Evolutionary conservation across 176 grass and related monocot genomes (phyloP).

Genomic region (Avena insularis): DNA sequence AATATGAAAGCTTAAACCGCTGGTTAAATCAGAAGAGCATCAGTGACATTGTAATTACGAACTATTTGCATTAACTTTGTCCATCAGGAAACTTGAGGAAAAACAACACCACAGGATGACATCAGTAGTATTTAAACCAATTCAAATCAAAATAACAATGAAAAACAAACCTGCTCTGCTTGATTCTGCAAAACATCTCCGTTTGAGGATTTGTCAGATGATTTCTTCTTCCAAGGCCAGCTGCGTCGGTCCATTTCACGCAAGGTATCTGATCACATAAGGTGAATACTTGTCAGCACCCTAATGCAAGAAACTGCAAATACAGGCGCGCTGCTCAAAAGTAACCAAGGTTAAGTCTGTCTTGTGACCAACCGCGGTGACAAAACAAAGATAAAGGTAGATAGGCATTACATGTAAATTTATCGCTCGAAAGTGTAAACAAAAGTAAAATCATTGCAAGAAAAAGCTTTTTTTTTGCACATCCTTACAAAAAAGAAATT

Average conservation of each 20-base stretch:
- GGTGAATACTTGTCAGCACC: slow-evolving; percentile 22
- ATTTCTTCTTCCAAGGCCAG: slow-evolving; percentile 99
- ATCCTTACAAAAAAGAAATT: neutral
- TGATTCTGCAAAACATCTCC: slow-evolving; percentile 55
- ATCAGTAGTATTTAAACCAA: slow-evolving; percentile 9
- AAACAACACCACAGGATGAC: neutral
- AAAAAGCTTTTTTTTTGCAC: neutral
- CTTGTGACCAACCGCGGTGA: neutral
- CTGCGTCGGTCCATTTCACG: slow-evolving; percentile 81
- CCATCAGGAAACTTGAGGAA: slow-evolving; percentile 8
- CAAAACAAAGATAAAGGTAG: slow-evolving; percentile 18
- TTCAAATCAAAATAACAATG: slow-evolving; percentile 16
- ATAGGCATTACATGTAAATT: neutral
- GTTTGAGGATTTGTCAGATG: slow-evolving; percentile 80
- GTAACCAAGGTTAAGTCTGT: neutral
- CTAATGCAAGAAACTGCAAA: slow-evolving; percentile 10
- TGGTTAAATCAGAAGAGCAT: slow-evolving; percentile 18
- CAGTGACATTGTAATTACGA: neutral
- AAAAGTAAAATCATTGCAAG: slow-evolving; percentile 15
- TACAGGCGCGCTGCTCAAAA: neutral
- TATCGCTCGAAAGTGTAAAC: neutral
- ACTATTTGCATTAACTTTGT: neutral
- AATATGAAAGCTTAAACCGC: neutral
- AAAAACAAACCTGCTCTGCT: slow-evolving; percentile 67
- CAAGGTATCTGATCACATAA: slow-evolving; percentile 48